phyloP scores from a whole-genome alignment of 1,139 yeast genomes.

The Hemisphaericaspora xylofermentans region DNA sequence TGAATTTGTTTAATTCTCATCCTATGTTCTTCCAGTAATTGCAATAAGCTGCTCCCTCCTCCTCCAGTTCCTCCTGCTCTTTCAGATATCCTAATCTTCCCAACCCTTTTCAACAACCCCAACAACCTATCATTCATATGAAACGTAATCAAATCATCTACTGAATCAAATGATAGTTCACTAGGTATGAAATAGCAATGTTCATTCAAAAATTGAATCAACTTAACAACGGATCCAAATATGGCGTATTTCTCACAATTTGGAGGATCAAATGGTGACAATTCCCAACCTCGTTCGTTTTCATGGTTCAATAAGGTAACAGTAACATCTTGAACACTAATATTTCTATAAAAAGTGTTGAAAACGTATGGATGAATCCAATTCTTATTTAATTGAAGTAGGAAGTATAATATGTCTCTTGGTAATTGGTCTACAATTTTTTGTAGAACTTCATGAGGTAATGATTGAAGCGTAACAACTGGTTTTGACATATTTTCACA shows the following conservation, averaged over 20 bases:
- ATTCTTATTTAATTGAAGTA: slow-evolving; percentile 1
- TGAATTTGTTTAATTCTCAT: slow-evolving; percentile 3
- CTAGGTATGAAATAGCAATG: not conserved
- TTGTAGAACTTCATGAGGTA: slow-evolving; percentile 5
- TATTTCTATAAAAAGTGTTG: not conserved
- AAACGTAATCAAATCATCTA: slow-evolving; percentile 3
- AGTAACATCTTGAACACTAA: slow-evolving; percentile 1
- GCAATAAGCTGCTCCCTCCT: no score
- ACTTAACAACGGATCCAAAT: not conserved
- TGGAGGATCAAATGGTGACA: slow-evolving; percentile 1
- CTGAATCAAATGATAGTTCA: slow-evolving; percentile 1
- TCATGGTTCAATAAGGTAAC: not conserved
- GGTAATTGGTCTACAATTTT: slow-evolving; percentile 1
- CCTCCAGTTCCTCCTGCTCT: not conserved
- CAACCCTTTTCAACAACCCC: not conserved
- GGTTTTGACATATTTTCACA: not conserved
- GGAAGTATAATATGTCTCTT: not conserved
- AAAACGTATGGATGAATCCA: slow-evolving; percentile 1
- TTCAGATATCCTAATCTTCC: slow-evolving; percentile 2
- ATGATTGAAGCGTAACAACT: not conserved
- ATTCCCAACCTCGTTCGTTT: not conserved
- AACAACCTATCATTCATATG: not conserved
- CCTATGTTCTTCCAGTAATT: not conserved
- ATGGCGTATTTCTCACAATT: slow-evolving; percentile 1
- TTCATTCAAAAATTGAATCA: not conserved